These are phyloP conservation scores for Lithospermum erythrorhizon DNA, from an alignment of 257 asterid genomes.

Conservation along the genomic window DNA sequence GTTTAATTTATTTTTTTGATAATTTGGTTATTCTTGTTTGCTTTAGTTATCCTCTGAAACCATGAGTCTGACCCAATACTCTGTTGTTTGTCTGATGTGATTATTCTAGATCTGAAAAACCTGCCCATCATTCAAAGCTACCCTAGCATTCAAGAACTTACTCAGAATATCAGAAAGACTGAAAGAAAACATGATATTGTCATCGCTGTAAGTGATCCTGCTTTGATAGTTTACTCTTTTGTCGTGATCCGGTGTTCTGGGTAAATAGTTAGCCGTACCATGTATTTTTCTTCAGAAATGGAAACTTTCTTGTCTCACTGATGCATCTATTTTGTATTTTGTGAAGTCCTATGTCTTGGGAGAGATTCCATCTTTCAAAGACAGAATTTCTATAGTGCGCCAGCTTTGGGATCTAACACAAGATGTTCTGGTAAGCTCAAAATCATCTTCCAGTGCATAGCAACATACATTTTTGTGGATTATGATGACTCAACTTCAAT, in stretches of 20 bases:
- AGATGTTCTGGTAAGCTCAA: conserved; percentile 62
- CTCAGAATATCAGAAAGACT: conserved; percentile 48
- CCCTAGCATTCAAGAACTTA: conserved; percentile 50
- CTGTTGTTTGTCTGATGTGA: background rate
- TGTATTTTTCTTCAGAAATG: background rate
- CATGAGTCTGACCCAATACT: background rate
- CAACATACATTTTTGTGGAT: background rate
- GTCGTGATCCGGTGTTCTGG: background rate
- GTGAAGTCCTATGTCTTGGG: conserved; percentile 90
- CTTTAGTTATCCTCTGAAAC: background rate
- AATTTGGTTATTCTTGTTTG: too few species aligned
- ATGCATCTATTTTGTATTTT: conserved; percentile 4
- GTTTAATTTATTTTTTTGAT: too few species aligned
- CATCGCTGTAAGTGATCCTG: conserved; percentile 59
- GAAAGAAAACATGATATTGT: conserved; percentile 75
- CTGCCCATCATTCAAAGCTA: conserved; percentile 73
- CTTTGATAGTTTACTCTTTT: background rate
- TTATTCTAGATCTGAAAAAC: conserved; percentile 40
- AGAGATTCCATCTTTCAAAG: conserved; percentile 84
- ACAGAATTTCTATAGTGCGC: conserved; percentile 83
- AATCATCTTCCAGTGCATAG: background rate
- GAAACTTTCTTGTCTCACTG: background rate
- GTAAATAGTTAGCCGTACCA: background rate
- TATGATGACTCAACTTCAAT: too few species aligned
- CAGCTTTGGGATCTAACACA: conserved; percentile 89